Evolutionary conservation across 805 yeast species (phyloP).

Genomic region (Kodamaea fukazawae): DNA sequence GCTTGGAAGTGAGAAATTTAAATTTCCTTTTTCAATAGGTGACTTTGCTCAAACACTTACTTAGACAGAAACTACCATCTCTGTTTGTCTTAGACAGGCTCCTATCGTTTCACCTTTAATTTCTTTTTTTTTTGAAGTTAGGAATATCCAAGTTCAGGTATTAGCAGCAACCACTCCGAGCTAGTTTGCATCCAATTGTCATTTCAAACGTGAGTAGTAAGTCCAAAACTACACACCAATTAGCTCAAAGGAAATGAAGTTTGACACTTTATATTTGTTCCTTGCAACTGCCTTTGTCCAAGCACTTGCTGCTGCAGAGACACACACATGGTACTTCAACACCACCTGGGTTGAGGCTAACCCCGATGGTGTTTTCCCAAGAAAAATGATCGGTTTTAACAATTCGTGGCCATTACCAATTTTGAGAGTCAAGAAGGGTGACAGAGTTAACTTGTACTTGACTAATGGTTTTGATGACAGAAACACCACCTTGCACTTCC

Average conservation of each 20-base stretch:
- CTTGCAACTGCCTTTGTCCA: constrained; percentile 16
- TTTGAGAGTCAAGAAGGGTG: constrained; percentile 73
- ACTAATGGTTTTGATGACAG: constrained; percentile 69
- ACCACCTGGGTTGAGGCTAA: constrained; percentile 63
- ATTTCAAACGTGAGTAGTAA: constrained; percentile 9
- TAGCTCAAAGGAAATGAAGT: constrained; percentile 8
- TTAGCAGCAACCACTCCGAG: constrained; percentile 7
- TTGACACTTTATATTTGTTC: constrained; percentile 12
- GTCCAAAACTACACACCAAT: no score
- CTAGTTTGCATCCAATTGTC: background rate
- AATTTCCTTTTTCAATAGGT: constrained; percentile 5
- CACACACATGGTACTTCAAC: constrained; percentile 64
- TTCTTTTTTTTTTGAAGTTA: background rate
- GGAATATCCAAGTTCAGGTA: background rate
- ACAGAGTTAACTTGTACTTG: constrained; percentile 67
- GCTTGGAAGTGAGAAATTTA: constrained; percentile 4
- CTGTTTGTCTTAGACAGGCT: constrained; percentile 5
- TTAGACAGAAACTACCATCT: background rate
- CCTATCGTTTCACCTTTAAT: constrained; percentile 2
- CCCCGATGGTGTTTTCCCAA: constrained; percentile 61
- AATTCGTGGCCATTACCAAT: constrained; percentile 87
- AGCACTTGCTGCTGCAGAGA: constrained; percentile 34
- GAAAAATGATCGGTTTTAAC: constrained; percentile 65
- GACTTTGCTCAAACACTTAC: no score
- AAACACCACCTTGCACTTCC: constrained; percentile 86